Base-by-base conservation (phyloP, 306 rosid genomes). In the Fragaria vesca region DNA sequence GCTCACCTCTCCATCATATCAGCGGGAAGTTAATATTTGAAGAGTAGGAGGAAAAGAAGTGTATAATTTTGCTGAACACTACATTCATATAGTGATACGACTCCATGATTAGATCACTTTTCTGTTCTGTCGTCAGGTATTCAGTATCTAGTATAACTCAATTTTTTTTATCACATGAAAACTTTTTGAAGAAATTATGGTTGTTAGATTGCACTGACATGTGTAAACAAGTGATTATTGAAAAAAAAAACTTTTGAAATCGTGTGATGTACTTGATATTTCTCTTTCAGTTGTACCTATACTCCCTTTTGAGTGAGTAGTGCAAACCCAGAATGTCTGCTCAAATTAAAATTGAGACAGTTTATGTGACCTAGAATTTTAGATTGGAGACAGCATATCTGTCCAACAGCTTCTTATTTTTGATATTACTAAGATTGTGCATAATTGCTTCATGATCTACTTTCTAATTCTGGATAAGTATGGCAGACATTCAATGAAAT, bases 401-500 rank as follows among this genome's bases (percentile, higher is more conserved):
- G 30, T 17, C 34, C 6, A 57, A 9, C n/a, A 24, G 15, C 26
- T 2, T 73, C 1, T 60, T 32, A 66, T 17, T 57, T 50, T 20
- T 16, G 21, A 12, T 51, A 46, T 32, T 12, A 47, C 72, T 26
- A 21, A 68, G 43, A 73, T 75, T 30, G 69, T 73, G 43, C 45
- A 60, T 63, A 3, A 21, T 69, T 69, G 54, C 75, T 73, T 78
- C 20, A 21, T 72, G 76, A 43, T 46, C 54, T 55, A 15, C 43
- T 36, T 60, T 80, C 91, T 87, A 71, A 83, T 65, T 85, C n/a
- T 84, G 74, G 63, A 71, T 85, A 79, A 26, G 3, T 76, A 11
- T 89, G 88, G 71, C 96, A 95, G 99, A 85, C 96, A 65, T 96
- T 96, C 84, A 90, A 93, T 43, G 87, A 93, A 87, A 52, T 96